Base-by-base conservation (phyloP, 495 filamentous ascomycete species). In the Lasiosphaeria miniovina region DNA sequence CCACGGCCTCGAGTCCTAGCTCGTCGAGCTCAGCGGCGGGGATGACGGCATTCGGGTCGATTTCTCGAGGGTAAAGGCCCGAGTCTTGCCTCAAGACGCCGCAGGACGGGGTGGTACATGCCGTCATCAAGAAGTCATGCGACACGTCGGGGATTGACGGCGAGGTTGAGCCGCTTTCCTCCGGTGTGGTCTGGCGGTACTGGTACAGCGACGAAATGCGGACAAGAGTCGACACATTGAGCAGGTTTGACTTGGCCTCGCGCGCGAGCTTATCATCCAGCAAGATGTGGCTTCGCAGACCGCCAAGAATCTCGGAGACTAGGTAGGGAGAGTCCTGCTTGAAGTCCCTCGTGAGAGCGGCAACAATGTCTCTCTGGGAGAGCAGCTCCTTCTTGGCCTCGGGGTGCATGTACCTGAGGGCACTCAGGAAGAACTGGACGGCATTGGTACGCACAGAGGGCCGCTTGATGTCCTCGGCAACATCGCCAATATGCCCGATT, bases 361-460 rank as follows among this genome's bases (percentile, higher is more conserved):
- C 79, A 6, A 87, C 80, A 12, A 93, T 74, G 59, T 90, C 90
- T 52, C 82, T 78, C 66, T 92, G 88, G 38, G 84, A 83, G 7
- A 96, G 74, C 36, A 97, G 78, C 61, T 91, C 90, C 55, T 75
- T 82, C 69, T 93, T 96, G 7, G 86, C 82, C 50, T 84, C 77
- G 24, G 81, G 75, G 50, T 87, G 80, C 59, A 93, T 82, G 53
- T 89, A 86, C 66, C 81, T 88, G 48, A 97, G 67, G 60, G 87
- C 84, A 11, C 86, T 82, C 36, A 96, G 78, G 6, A 96, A 72
- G 73, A 93, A 93, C 34, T 82, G 81, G 43, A 90, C 76, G 32
- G 92, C 88, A 73, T 88, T 88, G 5, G 86, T 84, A 40, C 92
- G 77, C n/a, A 94, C 75, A 1, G 90, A 89, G 6, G 89, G 86